Conservation (phyloP, 345 rosid genomes). For the Theobroma cacao region DNA sequence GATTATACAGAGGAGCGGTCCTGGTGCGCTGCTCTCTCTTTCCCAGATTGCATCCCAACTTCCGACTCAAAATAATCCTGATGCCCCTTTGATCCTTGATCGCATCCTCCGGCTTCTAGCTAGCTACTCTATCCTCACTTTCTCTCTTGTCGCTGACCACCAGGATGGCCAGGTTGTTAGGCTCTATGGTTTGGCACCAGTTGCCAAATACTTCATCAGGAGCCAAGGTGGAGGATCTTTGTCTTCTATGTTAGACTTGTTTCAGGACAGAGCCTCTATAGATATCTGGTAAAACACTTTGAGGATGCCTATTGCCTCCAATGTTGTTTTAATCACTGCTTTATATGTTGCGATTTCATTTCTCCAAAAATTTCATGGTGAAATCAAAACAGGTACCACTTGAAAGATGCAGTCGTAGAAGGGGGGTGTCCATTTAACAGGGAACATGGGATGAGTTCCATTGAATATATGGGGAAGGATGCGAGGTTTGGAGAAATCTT, state of each 20-base stretch:
- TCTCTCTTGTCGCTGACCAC: background rate
- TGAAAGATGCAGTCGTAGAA: conserved; percentile 44
- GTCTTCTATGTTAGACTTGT: conserved; percentile 14
- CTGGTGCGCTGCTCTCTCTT: conserved; percentile 33
- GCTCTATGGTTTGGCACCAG: conserved; percentile 33
- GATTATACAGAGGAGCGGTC: conserved; percentile 27
- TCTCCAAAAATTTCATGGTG: background rate
- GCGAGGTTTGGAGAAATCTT: conserved; percentile 33
- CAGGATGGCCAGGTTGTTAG: background rate
- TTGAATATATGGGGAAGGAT: conserved; percentile 30
- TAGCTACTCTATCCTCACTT: conserved; percentile 31
- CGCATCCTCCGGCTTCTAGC: conserved; percentile 43
- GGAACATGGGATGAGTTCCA: conserved; percentile 29
- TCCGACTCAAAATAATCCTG: conserved; percentile 14
- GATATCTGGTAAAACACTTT: conserved; percentile 19
- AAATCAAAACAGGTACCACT: conserved; percentile 26
- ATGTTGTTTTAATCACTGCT: background rate
- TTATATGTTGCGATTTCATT: background rate
- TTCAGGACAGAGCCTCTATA: conserved; percentile 22
- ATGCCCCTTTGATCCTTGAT: conserved; percentile 26
- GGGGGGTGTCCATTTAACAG: conserved; percentile 44
- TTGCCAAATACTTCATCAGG: conserved; percentile 29
- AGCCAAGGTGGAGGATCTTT: conserved; percentile 27
- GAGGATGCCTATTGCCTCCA: background rate
- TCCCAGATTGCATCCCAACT: conserved; percentile 32